These are phyloP conservation scores for Kingdonia uniflora DNA, from an alignment of 164 flowering plant species.

Conservation along the genomic window DNA sequence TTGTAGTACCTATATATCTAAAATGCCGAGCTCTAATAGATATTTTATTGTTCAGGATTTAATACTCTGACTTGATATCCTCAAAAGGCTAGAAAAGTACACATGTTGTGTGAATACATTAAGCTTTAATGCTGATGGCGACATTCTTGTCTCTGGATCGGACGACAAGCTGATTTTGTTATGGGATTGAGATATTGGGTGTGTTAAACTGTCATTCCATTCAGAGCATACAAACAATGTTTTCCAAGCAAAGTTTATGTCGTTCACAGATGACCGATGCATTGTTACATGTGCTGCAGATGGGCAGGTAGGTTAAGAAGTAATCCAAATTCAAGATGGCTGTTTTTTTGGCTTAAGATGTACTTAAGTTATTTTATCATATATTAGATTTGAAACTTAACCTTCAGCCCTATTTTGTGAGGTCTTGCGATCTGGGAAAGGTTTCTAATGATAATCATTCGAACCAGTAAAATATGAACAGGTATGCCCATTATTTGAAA, in stretches of 20 bases:
- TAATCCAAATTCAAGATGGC: too few species aligned
- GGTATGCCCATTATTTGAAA: too few species aligned
- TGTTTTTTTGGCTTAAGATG: too few species aligned
- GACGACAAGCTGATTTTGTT: constrained; percentile 71
- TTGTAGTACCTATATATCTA: too few species aligned
- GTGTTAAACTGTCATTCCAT: constrained; percentile 50
- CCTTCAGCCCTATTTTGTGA: too few species aligned
- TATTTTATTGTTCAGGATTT: constrained; percentile 51
- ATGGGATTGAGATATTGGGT: constrained; percentile 86
- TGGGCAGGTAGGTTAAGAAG: constrained; percentile 96
- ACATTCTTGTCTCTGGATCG: constrained; percentile 79
- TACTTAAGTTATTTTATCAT: too few species aligned
- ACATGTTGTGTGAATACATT: constrained; percentile 90
- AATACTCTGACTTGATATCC: constrained; percentile 49
- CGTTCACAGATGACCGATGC: constrained; percentile 59
- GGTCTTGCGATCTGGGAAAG: too few species aligned
- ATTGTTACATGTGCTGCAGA: constrained; percentile 96
- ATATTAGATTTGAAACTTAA: too few species aligned
- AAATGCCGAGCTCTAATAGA: too few species aligned
- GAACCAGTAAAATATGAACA: too few species aligned
- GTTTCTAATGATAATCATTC: too few species aligned
- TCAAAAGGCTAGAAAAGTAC: constrained; percentile 58
- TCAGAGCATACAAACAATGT: constrained; percentile 81
- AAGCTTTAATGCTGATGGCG: constrained; percentile 75
- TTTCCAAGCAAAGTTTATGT: constrained; percentile 92